Evolutionary conservation across 2,329 filamentous ascomycete genomes (phyloP), one percentile per base, ranked within the genome.

Genomic region (Stagonosporopsis vannaccii): DNA sequence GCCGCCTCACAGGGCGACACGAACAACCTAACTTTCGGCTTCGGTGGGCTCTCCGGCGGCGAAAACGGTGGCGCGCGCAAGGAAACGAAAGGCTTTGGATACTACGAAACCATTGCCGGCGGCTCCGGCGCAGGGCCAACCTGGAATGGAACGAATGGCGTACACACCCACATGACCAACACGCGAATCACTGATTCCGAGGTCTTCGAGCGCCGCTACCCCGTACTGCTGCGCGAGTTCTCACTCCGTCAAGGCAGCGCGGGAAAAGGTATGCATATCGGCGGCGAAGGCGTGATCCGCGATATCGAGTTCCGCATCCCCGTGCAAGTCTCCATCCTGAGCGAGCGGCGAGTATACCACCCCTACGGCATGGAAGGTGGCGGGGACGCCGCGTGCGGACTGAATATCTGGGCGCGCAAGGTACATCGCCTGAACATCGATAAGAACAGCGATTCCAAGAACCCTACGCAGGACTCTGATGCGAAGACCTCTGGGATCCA

Each of bases 121-220:
- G 91, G 91, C 0, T 86, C 84, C 35, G 90, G 90, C 25, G 91
- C 90, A 0, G 90, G 90, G 0, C 84, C 87, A 0, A 81, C 81
- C 13, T 93, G 90, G 90, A 81, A 89, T 58, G 90, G 90, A 33
- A 88, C 89, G 11, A 86, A 81, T 48, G 90, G 89, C 15, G 89
- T 93, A n/a, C 90, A 94, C 71, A 89, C 86, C 2, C 90, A 94
- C 76, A 92, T 93, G 89, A 94, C 91, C 6, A 95, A 95, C 73
- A 94, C 90, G 3, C 84, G 90, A 13, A 94, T 93, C 69, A 93
- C 90, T 0, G 91, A 94, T 70, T 82, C 88, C 0, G 91, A 95
- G 72, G 84, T 92, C 6, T 90, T 94, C 62, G 90, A 94, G 77
- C 82, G 88, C 25, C 80, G 90, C 8, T 92, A 92, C 67, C 90